Percentiles rank a stretch among this genome's conserved stretches.
Conservation (phyloP, 2,329 filamentous ascomycete genomes). For the Aspergillus sp. region DNA sequence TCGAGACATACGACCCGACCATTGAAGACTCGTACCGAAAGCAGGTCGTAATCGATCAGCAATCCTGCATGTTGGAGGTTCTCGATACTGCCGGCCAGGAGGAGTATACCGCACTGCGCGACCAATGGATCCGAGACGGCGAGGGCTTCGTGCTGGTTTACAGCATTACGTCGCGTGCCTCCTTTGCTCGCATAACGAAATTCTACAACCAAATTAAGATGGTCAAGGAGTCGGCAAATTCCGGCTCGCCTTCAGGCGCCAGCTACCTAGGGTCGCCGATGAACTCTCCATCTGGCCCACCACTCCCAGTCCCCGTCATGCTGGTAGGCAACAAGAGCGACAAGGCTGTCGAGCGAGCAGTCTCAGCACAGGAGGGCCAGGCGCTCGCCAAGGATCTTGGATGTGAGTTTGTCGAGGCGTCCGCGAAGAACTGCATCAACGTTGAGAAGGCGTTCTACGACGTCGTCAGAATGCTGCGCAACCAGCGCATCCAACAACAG, state of each 20-base stretch:
- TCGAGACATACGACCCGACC: constrained; percentile 80
- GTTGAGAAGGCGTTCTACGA: constrained; percentile 99
- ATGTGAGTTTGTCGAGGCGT: constrained; percentile 96
- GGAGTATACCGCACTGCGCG: constrained; percentile 94
- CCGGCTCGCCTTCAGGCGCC: constrained; percentile 57
- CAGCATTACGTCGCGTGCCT: constrained; percentile 95
- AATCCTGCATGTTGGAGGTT: constrained; percentile 96
- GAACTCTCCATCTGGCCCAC: constrained; percentile 53
- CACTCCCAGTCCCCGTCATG: constrained; percentile 86
- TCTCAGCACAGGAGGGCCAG: constrained; percentile 94
- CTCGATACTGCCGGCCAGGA: constrained; percentile 97
- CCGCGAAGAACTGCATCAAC: constrained; percentile 97
- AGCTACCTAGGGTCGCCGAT: constrained; percentile 56
- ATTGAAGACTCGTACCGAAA: constrained; percentile 72
- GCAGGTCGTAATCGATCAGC: constrained; percentile 82
- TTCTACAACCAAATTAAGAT: constrained; percentile 97
- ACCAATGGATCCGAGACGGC: constrained; percentile 98
- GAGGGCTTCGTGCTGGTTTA: constrained; percentile 98
- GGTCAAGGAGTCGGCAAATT: constrained; percentile 82
- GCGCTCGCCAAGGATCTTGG: constrained; percentile 88
- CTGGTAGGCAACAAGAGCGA: constrained; percentile 99
- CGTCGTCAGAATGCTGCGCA: constrained; percentile 86
- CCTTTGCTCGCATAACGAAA: constrained; percentile 90
- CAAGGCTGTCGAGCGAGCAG: constrained; percentile 91
- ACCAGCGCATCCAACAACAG: constrained; percentile 68